Evolutionary conservation across 202 grass and related monocot species (phyloP).

Genomic region (Panicum virgatum): DNA sequence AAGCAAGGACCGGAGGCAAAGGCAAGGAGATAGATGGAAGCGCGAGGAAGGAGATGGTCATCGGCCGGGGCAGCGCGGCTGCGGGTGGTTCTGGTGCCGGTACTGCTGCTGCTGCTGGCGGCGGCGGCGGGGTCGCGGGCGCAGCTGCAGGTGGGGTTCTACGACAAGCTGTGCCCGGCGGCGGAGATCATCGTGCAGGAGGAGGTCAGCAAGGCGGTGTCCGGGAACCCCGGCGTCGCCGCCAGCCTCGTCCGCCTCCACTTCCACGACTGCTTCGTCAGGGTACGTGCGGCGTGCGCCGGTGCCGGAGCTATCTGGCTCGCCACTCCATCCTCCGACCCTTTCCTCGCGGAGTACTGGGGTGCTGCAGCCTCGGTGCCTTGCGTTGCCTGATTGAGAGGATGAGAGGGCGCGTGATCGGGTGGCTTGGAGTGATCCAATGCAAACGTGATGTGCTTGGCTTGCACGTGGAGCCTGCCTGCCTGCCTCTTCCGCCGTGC

Average conservation of each 20-base stretch:
- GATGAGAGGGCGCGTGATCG: no score
- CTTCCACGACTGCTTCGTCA: slow-evolving; percentile 94
- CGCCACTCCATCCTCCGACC: no score
- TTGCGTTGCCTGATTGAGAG: no score
- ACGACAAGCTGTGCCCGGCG: slow-evolving; percentile 66
- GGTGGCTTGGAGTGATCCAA: no score
- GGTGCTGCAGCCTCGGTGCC: no score
- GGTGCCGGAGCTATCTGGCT: no score
- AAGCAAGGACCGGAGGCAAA: slow-evolving; percentile 3
- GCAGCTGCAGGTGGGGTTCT: slow-evolving; percentile 73
- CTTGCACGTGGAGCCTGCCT: slow-evolving; percentile 7
- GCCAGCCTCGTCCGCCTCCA: slow-evolving; percentile 63
- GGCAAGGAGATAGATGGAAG: not conserved
- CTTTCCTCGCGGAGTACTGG: no score
- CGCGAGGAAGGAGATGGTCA: no score
- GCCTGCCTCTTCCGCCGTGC: slow-evolving; percentile 23
- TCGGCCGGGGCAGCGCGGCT: no score
- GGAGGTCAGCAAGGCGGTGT: slow-evolving; percentile 65
- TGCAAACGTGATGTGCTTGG: not conserved
- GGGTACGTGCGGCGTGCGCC: slow-evolving; percentile 16
- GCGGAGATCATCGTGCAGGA: slow-evolving; percentile 79
- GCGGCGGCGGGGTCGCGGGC: slow-evolving; percentile 25
- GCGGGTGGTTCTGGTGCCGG: not conserved
- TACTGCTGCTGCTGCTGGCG: not conserved
- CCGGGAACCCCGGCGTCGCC: slow-evolving; percentile 40